Conservation (phyloP, 2,329 filamentous ascomycete genomes). For the Colletotrichum theobromicola region DNA sequence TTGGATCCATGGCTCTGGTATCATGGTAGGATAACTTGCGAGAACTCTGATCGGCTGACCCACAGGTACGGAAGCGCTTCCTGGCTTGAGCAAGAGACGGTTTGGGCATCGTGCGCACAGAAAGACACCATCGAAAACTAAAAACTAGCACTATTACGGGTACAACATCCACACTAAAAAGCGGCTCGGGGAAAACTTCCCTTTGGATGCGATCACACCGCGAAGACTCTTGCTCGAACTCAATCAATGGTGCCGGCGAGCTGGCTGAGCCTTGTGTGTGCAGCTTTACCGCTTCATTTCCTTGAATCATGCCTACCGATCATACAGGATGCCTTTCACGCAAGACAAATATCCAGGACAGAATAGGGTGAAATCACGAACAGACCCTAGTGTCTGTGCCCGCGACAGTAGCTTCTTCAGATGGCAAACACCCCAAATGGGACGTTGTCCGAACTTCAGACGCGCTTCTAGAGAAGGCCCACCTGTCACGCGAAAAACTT, state of each 20-base stretch:
- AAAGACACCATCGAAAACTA: neutral
- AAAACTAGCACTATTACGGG: neutral
- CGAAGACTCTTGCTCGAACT: neutral
- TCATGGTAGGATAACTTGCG: neutral
- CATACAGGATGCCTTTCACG: neutral
- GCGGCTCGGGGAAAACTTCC: neutral
- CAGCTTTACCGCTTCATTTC: neutral
- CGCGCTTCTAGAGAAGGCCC: neutral
- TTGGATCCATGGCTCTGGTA: neutral
- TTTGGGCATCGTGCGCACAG: neutral
- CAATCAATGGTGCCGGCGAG: no score
- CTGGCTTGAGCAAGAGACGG: neutral
- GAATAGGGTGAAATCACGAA: neutral
- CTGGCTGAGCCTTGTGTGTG: neutral
- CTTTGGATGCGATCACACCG: neutral
- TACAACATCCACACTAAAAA: neutral
- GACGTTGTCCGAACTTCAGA: neutral
- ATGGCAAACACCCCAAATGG: neutral
- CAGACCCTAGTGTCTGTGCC: neutral
- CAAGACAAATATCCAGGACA: neutral
- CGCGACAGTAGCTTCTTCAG: neutral
- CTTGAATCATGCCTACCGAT: neutral
- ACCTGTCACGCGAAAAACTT: neutral
- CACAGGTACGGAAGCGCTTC: neutral
- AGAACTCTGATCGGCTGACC: neutral